Conservation (phyloP, 2,329 filamentous ascomycete species). For the Ascochyta rabiei region DNA sequence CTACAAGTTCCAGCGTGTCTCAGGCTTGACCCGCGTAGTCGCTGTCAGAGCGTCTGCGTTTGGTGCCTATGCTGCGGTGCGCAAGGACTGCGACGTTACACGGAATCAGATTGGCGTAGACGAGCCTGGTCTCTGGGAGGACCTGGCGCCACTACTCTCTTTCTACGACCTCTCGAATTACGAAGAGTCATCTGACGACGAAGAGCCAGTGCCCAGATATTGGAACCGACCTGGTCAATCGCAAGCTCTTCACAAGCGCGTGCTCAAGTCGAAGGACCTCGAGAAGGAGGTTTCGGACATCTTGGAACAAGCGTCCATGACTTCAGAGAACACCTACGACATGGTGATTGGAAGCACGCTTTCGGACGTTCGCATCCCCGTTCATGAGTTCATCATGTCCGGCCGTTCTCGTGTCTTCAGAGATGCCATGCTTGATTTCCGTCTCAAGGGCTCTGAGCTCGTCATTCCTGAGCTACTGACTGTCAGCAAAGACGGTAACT, state of each 20-base stretch:
- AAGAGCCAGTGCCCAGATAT: slow-evolving; percentile 54
- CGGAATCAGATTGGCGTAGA: slow-evolving; percentile 71
- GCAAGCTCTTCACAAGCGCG: slow-evolving; percentile 60
- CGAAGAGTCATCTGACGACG: slow-evolving; percentile 51
- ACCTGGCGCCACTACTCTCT: slow-evolving; percentile 72
- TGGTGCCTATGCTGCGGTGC: slow-evolving; percentile 86
- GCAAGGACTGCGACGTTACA: slow-evolving; percentile 83
- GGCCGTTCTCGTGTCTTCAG: slow-evolving; percentile 72
- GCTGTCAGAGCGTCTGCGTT: slow-evolving; percentile 86
- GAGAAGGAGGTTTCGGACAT: slow-evolving; percentile 66
- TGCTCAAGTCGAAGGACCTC: slow-evolving; percentile 68
- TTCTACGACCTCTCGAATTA: slow-evolving; percentile 64
- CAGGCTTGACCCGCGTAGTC: slow-evolving; percentile 82
- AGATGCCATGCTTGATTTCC: slow-evolving; percentile 64
- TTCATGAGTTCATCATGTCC: slow-evolving; percentile 80
- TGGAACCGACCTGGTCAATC: slow-evolving; percentile 57
- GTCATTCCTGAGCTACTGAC: slow-evolving; percentile 65
- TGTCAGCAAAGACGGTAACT: slow-evolving; percentile 60
- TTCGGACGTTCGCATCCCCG: slow-evolving; percentile 75
- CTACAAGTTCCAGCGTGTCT: slow-evolving; percentile 92
- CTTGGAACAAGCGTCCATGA: slow-evolving; percentile 35
- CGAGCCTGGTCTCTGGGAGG: slow-evolving; percentile 73
- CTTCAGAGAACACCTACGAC: slow-evolving; percentile 53
- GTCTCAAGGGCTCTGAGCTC: slow-evolving; percentile 60
- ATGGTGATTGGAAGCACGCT: slow-evolving; percentile 59